These are phyloP conservation scores for Puccinia triticina DNA, from an alignment of 1,284 basidiomycete species.

Conservation along the genomic window DNA sequence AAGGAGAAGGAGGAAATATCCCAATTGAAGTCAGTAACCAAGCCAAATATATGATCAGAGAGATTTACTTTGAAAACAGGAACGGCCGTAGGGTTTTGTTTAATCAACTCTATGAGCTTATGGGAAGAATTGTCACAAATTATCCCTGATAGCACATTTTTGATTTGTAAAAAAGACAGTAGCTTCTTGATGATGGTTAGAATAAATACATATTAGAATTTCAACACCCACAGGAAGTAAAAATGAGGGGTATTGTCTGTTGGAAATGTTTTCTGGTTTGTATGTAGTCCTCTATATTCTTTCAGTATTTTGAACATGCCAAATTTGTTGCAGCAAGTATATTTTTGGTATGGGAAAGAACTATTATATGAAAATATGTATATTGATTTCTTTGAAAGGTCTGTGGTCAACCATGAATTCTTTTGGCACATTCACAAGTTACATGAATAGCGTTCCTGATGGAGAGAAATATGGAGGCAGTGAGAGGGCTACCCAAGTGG, in stretches of 20 bases:
- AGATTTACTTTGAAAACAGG: neutral
- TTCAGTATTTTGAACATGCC: neutral
- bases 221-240: neutral
- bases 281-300: neutral
- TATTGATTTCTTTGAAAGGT: neutral
- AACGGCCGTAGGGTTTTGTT: neutral
- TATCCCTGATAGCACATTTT: neutral
- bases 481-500: neutral
- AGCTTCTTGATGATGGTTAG: neutral
- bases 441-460: neutral
- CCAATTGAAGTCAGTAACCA: neutral
- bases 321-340: neutral
- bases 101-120: neutral
- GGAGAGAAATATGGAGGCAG: neutral
- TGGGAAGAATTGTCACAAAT: neutral
- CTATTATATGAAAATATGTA: no score
- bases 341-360: neutral
- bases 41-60: neutral
- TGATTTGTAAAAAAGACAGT: neutral
- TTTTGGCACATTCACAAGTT: neutral
- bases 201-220: neutral
- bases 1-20: neutral
- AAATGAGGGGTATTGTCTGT: neutral
- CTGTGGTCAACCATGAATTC: neutral
- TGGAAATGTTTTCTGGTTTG: neutral